Conservation (phyloP, 139 green algal species). For the Tetraselmis striata region DNA sequence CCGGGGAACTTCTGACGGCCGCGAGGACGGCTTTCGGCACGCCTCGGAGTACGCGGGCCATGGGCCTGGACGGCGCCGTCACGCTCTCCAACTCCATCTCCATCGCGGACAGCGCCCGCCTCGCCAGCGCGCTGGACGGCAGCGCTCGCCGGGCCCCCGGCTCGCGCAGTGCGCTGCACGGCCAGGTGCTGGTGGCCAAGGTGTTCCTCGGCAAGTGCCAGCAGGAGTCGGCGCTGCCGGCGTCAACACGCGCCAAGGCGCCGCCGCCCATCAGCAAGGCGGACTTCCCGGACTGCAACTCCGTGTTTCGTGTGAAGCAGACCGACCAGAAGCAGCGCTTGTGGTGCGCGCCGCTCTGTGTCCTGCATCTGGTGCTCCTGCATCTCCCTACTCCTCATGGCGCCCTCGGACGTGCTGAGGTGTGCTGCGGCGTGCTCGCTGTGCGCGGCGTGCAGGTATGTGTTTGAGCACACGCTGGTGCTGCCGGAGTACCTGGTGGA, state of each 20-base stretch:
- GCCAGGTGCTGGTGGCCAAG: conserved; percentile 44
- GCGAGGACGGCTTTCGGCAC: conserved; percentile 39
- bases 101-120: conserved; percentile 31
- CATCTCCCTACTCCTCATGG: not conserved
- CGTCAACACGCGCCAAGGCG: conserved; percentile 8
- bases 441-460: too few species aligned
- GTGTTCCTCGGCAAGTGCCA: conserved; percentile 35
- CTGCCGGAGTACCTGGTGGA: conserved; percentile 72
- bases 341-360: conserved; percentile 20
- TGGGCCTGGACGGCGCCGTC: conserved; percentile 41
- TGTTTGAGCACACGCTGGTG: conserved; percentile 49
- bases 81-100: conserved; percentile 37
- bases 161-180: not conserved
- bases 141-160: not conserved
- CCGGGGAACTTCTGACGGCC: conserved; percentile 10
- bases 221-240: conserved; percentile 16
- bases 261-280: not conserved
- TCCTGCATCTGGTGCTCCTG: not conserved
- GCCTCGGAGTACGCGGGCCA: conserved; percentile 11
- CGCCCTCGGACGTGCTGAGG: too few species aligned
- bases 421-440: too few species aligned
- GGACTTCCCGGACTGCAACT: conserved; percentile 4
- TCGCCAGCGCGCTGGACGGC: conserved; percentile 10
- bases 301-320: conserved; percentile 1
- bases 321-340: conserved; percentile 45